Evolutionary conservation across 441 rosid genomes (phyloP).

Genomic region (Adansonia gregorii): DNA sequence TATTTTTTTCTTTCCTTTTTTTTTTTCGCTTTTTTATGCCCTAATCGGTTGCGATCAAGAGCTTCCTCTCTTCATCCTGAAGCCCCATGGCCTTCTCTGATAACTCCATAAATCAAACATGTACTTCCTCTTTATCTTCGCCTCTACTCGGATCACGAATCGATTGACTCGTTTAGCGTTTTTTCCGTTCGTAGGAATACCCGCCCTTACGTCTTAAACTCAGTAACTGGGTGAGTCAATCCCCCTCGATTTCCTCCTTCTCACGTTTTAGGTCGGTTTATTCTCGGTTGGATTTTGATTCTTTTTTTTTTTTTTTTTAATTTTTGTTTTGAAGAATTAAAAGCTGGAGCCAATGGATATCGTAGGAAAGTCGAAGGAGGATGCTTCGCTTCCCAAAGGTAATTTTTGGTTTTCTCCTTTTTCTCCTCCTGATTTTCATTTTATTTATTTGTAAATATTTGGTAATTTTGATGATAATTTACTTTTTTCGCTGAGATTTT

Average conservation of each 20-base stretch:
- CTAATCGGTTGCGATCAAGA: conserved; percentile 50
- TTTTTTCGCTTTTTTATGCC: conserved; percentile 34
- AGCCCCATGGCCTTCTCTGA: conserved; percentile 36
- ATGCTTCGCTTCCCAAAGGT: conserved; percentile 99
- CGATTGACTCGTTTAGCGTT: conserved; percentile 32
- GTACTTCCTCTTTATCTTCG: conserved; percentile 35
- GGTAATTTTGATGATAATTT: neutral
- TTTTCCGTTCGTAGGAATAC: conserved; percentile 25
- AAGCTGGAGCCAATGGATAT: conserved; percentile 26
- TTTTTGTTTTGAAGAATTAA: conserved; percentile 37
- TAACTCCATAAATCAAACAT: conserved; percentile 48
- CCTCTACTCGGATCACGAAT: conserved; percentile 36
- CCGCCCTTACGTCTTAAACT: conserved; percentile 23
- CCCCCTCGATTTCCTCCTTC: neutral
- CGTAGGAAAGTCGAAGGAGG: conserved; percentile 60
- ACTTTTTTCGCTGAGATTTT: neutral
- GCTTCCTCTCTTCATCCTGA: conserved; percentile 37
- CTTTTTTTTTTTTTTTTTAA: conserved; percentile 17
- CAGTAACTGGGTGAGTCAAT: conserved; percentile 40
- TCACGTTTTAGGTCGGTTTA: conserved; percentile 31
- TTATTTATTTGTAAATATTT: neutral
- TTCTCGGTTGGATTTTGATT: neutral
- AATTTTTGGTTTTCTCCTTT: neutral
- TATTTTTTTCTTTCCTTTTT: neutral
- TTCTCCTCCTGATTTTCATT: neutral